Evolutionary conservation across 371 early-diverging fungal species (phyloP).

Genomic region (Lichtheimia ornata): DNA sequence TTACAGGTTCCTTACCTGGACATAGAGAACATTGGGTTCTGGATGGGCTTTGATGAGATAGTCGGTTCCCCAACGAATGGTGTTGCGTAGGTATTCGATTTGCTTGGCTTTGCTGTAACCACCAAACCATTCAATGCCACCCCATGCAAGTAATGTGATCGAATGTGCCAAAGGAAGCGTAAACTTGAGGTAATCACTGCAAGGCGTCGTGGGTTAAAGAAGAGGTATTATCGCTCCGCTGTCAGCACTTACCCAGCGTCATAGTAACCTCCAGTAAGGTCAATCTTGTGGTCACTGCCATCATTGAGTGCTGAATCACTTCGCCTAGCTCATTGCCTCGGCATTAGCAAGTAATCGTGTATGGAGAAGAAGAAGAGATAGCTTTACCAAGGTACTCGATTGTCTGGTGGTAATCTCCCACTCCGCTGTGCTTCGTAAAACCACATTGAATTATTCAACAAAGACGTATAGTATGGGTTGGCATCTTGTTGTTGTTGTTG

Average conservation of each 20-base stretch:
- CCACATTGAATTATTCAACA: conserved; percentile 46
- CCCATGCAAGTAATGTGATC: conserved; percentile 52
- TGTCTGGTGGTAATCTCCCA: conserved; percentile 47
- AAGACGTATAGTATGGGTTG: conserved; percentile 23
- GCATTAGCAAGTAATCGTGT: not conserved
- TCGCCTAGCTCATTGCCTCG: conserved; percentile 28
- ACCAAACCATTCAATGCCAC: conserved; percentile 52
- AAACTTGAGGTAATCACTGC: conserved; percentile 57
- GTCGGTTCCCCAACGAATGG: conserved; percentile 64
- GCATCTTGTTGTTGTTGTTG: not conserved
- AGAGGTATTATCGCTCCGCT: not conserved
- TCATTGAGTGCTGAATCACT: conserved; percentile 48
- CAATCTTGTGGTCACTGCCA: conserved; percentile 44
- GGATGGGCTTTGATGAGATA: conserved; percentile 67
- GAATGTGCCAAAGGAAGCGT: conserved; percentile 53
- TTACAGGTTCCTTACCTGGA: conserved; percentile 25
- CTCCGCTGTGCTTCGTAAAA: conserved; percentile 62
- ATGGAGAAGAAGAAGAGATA: not conserved
- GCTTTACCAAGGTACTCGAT: conserved; percentile 49
- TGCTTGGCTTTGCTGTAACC: conserved; percentile 52
- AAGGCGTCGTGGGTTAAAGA: too few species aligned
- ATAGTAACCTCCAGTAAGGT: conserved; percentile 50
- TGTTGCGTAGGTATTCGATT: conserved; percentile 39
- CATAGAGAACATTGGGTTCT: conserved; percentile 44
- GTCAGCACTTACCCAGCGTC: conserved; percentile 30